These are phyloP conservation scores for Senna siamea DNA, from an alignment of 306 rosid genomes.

Conservation along the genomic window DNA sequence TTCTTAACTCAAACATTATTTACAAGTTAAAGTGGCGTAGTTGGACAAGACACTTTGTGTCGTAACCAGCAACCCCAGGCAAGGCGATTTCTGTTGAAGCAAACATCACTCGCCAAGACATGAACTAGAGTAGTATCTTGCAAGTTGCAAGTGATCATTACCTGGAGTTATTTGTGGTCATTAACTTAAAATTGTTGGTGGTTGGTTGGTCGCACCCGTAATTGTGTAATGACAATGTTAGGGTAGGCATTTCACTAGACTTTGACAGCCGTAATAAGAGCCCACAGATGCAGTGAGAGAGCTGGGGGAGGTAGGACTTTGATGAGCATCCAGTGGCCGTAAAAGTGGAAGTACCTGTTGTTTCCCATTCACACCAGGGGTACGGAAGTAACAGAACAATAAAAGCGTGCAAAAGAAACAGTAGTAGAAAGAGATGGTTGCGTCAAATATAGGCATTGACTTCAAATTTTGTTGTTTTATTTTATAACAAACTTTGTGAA, in stretches of 20 bases:
- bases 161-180: not conserved
- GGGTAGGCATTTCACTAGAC: not conserved
- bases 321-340: not conserved
- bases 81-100: not conserved
- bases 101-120: not conserved
- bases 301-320: not conserved
- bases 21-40: constrained; percentile 15
- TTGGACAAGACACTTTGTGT: not conserved
- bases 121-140: not conserved
- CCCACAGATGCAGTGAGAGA: not conserved
- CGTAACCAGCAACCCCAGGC: constrained; percentile 11
- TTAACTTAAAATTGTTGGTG: not conserved
- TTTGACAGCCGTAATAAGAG: not conserved
- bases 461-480: not conserved
- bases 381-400: not conserved
- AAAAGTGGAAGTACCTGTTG: not conserved
- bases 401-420: not conserved
- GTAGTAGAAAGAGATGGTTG: not conserved
- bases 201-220: too few species aligned
- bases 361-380: not conserved
- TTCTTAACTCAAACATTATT: constrained; percentile 15
- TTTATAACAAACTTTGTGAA: not conserved
- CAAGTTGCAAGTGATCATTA: not conserved
- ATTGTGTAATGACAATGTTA: too few species aligned
- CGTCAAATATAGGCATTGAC: not conserved